Evolutionary conservation across 768 basidiomycete species (phyloP).

Genomic region (Lactarius sanguifluus): DNA sequence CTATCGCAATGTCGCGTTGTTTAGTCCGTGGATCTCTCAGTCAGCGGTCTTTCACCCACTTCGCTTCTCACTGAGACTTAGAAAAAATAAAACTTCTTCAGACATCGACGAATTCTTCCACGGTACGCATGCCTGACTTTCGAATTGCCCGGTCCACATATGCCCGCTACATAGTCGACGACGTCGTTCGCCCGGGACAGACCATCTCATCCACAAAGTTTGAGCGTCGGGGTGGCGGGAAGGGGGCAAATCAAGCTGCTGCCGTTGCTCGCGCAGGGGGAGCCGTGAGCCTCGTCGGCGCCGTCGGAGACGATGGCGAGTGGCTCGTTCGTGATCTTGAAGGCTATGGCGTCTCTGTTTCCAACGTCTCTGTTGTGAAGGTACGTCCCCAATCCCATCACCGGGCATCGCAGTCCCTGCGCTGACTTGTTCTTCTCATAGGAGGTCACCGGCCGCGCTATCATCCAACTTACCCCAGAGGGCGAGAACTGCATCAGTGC

Average conservation of each 20-base stretch:
- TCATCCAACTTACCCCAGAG: slow-evolving; percentile 56
- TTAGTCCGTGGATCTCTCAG: slow-evolving; percentile 20
- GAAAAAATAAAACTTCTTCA: slow-evolving; percentile 27
- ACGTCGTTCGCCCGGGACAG: slow-evolving; percentile 56
- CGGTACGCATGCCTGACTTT: slow-evolving; percentile 37
- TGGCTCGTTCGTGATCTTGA: slow-evolving; percentile 48
- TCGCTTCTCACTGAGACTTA: neutral
- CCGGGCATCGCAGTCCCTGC: neutral
- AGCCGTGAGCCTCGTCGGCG: slow-evolving; percentile 48
- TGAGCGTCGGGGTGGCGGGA: slow-evolving; percentile 55
- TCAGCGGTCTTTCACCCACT: slow-evolving; percentile 10
- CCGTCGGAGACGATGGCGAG: slow-evolving; percentile 52
- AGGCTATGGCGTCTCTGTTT: slow-evolving; percentile 43
- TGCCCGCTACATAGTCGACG: slow-evolving; percentile 41
- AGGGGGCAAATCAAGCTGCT: slow-evolving; percentile 65
- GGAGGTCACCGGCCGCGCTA: slow-evolving; percentile 57
- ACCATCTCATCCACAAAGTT: slow-evolving; percentile 55
- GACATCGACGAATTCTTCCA: slow-evolving; percentile 61
- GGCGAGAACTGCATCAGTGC: slow-evolving; percentile 66
- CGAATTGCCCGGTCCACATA: neutral
- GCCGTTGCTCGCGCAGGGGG: slow-evolving; percentile 55
- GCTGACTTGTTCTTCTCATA: slow-evolving; percentile 27
- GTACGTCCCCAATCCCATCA: slow-evolving; percentile 32
- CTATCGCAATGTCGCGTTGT: slow-evolving; percentile 1
- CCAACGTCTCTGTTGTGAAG: slow-evolving; percentile 41